A percentile compares a stretch with the other conserved stretches of the same genome.
phyloP scores from a whole-genome alignment of 208 protist genomes.

The Tetramitus jugosus region DNA sequence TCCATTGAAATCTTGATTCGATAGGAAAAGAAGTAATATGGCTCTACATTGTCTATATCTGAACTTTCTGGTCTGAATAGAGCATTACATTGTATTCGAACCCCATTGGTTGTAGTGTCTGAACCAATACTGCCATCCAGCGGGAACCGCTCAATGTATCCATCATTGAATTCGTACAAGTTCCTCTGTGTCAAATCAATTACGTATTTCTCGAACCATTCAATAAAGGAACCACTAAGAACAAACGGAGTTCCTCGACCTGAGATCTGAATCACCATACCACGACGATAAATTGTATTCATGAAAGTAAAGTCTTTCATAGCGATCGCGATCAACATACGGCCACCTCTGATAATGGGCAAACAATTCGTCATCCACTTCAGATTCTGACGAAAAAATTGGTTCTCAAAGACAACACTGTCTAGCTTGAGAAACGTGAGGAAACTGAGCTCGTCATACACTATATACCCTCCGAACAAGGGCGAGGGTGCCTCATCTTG shows the following conservation, averaged over 20 bases:
- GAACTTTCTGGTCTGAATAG: background rate
- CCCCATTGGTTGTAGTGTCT: background rate
- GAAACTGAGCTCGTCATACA: background rate
- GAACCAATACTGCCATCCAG: background rate
- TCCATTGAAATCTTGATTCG: constrained; percentile 5
- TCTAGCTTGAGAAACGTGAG: background rate
- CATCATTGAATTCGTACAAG: background rate
- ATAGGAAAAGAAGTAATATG: constrained; percentile 5
- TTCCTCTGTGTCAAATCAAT: background rate
- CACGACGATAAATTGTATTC: background rate
- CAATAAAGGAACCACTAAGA: background rate
- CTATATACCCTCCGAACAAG: background rate
- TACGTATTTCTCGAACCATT: background rate
- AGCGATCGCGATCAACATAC: background rate
- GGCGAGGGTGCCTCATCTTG: background rate
- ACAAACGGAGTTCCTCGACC: background rate
- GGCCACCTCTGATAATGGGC: no score
- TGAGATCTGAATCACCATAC: background rate
- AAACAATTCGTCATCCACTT: no score
- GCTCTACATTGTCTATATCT: no score
- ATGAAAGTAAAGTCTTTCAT: background rate
- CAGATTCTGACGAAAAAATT: background rate
- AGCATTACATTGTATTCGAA: background rate
- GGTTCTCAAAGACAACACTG: no score
- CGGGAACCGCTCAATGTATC: background rate